Conservation (phyloP, 257 asterid genomes). For the Fraxinus cuspidata region DNA sequence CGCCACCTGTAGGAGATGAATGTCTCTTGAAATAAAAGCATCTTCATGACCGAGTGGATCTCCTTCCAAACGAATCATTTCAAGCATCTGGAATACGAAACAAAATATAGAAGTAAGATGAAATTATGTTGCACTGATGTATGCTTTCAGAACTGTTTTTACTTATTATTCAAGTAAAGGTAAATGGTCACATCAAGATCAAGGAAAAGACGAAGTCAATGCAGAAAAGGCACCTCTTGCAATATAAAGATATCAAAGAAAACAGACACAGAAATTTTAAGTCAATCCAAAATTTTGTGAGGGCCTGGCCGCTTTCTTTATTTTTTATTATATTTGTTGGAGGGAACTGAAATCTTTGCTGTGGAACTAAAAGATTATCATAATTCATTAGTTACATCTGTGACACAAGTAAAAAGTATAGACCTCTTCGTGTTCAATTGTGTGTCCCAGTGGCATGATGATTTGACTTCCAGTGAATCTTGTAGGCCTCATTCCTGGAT, state of each 20-base stretch:
- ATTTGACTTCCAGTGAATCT: constrained; percentile 94
- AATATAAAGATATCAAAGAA: neutral
- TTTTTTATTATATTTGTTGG: neutral
- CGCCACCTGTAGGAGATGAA: constrained; percentile 84
- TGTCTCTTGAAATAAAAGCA: constrained; percentile 76
- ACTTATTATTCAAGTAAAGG: neutral
- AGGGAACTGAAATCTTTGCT: neutral
- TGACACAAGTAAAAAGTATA: neutral
- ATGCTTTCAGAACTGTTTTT: neutral
- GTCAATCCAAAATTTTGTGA: neutral
- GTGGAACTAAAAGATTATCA: neutral
- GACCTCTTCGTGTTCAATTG: constrained; percentile 98
- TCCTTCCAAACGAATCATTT: constrained; percentile 91
- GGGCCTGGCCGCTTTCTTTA: neutral
- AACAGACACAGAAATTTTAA: neutral
- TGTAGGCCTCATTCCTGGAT: constrained; percentile 88
- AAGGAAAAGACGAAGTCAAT: neutral
- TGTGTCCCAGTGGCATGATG: constrained; percentile 91
- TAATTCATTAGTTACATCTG: neutral
- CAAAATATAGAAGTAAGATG: neutral
- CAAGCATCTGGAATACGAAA: constrained; percentile 69
- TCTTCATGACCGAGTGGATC: constrained; percentile 80
- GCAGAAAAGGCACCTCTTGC: neutral
- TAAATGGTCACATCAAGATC: neutral
- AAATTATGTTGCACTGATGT: neutral